phyloP scores from a whole-genome alignment of 495 filamentous ascomycete genomes.

The Hapsidospora chrysogenum region DNA sequence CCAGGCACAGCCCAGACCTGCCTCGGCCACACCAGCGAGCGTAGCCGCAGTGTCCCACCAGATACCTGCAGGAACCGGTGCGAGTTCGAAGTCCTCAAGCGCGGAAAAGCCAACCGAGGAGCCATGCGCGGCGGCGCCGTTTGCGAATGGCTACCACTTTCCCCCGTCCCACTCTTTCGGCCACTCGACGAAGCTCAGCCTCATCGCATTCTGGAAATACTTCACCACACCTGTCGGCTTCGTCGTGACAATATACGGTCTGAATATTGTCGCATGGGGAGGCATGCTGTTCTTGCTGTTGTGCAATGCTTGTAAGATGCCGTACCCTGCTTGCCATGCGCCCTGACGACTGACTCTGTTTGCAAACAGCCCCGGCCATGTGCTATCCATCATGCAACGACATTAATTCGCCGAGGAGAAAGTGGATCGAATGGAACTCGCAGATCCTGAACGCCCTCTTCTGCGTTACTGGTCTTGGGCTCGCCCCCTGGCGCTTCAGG shows the following conservation, averaged over 20 bases:
- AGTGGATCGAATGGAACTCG: constrained; percentile 75
- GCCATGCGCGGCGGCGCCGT: constrained; percentile 4
- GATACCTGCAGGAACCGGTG: no score
- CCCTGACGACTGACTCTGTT: no score
- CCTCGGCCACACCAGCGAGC: no score
- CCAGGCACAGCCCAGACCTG: no score
- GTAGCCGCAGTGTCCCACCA: no score
- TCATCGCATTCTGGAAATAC: constrained; percentile 37
- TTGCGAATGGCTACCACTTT: constrained; percentile 50
- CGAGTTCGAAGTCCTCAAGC: no score
- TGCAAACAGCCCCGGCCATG: constrained; percentile 66
- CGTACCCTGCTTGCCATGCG: no score
- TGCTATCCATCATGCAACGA: constrained; percentile 57
- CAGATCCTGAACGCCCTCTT: constrained; percentile 76
- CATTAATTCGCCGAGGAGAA: constrained; percentile 52
- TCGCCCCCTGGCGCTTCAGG: constrained; percentile 72
- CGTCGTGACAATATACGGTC: constrained; percentile 57
- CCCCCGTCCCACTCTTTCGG: constrained; percentile 47
- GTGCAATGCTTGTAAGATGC: constrained; percentile 23
- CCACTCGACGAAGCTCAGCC: constrained; percentile 37
- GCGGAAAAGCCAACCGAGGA: background rate
- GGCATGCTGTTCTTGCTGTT: constrained; percentile 80
- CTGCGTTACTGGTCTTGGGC: constrained; percentile 72
- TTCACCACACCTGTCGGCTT: constrained; percentile 52
- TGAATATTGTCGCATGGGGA: constrained; percentile 76